Evolutionary conservation across 768 basidiomycete genomes (phyloP).

Genomic region (Termitomyces titanicus): DNA sequence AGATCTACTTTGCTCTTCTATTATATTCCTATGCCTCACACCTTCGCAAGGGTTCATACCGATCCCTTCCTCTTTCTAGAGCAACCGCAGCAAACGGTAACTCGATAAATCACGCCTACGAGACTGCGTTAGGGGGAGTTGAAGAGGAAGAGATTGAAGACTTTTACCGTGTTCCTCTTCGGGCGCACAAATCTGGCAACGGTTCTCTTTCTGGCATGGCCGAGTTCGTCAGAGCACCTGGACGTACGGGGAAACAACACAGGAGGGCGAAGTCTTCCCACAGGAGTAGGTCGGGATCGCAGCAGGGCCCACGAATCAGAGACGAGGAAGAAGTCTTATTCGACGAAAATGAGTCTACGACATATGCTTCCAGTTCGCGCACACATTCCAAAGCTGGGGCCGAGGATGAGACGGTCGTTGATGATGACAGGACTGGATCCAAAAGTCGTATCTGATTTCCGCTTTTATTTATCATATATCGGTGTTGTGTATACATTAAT

Average conservation of each 20-base stretch:
- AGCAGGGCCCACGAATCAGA: slow-evolving; percentile 26
- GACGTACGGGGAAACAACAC: slow-evolving; percentile 10
- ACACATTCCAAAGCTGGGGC: slow-evolving; percentile 41
- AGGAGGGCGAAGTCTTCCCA: slow-evolving; percentile 10
- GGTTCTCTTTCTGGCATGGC: slow-evolving; percentile 52
- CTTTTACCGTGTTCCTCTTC: slow-evolving; percentile 64
- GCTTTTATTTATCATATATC: background rate
- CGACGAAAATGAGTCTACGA: slow-evolving; percentile 51
- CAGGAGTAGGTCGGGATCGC: slow-evolving; percentile 17
- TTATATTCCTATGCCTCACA: slow-evolving; percentile 94
- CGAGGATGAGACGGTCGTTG: slow-evolving; percentile 33
- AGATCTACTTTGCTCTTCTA: slow-evolving; percentile 90
- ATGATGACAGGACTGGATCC: slow-evolving; percentile 29
- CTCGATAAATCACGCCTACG: slow-evolving; percentile 34
- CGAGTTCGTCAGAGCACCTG: slow-evolving; percentile 60
- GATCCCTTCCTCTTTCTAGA: slow-evolving; percentile 64
- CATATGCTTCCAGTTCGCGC: slow-evolving; percentile 37
- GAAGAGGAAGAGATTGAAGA: slow-evolving; percentile 66
- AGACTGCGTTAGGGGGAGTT: slow-evolving; percentile 33
- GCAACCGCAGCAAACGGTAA: slow-evolving; percentile 28
- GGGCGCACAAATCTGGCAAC: slow-evolving; percentile 35
- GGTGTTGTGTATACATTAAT: slow-evolving; percentile 12
- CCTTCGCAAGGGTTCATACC: slow-evolving; percentile 88
- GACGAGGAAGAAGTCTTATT: slow-evolving; percentile 57
- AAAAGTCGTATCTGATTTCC: slow-evolving; percentile 12